Evolutionary conservation across 2,329 filamentous ascomycete species (phyloP).

Genomic region (Clonostachys rhizophaga): DNA sequence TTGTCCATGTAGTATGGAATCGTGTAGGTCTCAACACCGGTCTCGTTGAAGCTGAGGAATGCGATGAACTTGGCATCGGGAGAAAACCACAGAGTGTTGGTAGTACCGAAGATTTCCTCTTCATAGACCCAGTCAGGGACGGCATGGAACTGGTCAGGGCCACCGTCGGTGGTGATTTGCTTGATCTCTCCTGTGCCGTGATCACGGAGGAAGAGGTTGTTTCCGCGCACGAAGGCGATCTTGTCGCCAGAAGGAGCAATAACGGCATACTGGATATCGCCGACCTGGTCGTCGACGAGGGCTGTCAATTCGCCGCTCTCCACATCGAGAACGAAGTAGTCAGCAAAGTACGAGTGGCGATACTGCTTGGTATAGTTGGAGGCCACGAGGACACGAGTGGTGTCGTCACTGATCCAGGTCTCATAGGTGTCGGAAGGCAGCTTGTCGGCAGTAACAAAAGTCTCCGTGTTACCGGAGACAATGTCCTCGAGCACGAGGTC

Average conservation of each 20-base stretch:
- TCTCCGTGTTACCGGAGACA: conserved; percentile 47
- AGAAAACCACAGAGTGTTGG: conserved; percentile 89
- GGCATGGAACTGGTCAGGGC: conserved; percentile 58
- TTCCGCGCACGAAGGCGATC: conserved; percentile 64
- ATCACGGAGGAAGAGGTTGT: conserved; percentile 53
- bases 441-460: conserved; percentile 52
- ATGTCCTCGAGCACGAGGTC: conserved; percentile 59
- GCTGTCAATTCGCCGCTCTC: conserved; percentile 48
- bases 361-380: conserved; percentile 66
- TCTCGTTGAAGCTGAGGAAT: conserved; percentile 83
- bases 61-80: conserved; percentile 81
- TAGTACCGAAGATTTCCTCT: conserved; percentile 55
- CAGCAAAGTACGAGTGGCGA: conserved; percentile 62
- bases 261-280: conserved; percentile 63
- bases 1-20: conserved; percentile 64
- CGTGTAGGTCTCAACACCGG: conserved; percentile 60
- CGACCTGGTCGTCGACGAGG: conserved; percentile 52
- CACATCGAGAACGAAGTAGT: conserved; percentile 62
- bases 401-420: conserved; percentile 58
- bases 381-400: conserved; percentile 54
- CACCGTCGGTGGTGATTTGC: conserved; percentile 55
- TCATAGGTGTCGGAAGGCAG: conserved; percentile 50
- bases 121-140: conserved; percentile 83
- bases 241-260: conserved; percentile 52
- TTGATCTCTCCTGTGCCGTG: conserved; percentile 39